phyloP scores from a whole-genome alignment of 2,329 filamentous ascomycete species.

The Colletotrichum musicola region DNA sequence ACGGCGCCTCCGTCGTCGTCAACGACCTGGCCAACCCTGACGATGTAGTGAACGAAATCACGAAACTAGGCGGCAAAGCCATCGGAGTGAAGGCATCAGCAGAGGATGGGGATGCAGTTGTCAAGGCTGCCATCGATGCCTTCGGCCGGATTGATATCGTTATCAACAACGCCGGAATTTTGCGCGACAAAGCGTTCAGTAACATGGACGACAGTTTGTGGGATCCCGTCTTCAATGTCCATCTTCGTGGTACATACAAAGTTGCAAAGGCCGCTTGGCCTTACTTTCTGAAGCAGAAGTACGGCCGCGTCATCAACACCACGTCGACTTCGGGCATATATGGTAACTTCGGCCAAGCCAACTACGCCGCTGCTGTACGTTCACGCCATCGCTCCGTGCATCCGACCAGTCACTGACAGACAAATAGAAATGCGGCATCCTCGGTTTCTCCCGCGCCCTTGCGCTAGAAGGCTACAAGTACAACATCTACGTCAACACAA shows the following conservation, averaged over 20 bases:
- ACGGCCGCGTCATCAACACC: constrained; percentile 96
- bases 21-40: constrained; percentile 97
- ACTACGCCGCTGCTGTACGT: constrained; percentile 90
- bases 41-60: constrained; percentile 90
- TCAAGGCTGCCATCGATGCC: constrained; percentile 93
- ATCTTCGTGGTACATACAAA: constrained; percentile 95
- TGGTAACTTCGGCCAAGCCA: constrained; percentile 98
- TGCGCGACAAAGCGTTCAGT: constrained; percentile 96
- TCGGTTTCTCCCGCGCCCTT: constrained; percentile 93
- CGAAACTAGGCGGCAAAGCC: constrained; percentile 88
- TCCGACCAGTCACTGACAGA: constrained; percentile 38
- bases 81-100: constrained; percentile 94
- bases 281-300: constrained; percentile 98
- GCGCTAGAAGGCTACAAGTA: constrained; percentile 95
- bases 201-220: constrained; percentile 98
- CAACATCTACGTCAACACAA: constrained; percentile 98
- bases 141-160: constrained; percentile 95
- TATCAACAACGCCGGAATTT: constrained; percentile 98
- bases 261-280: constrained; percentile 98
- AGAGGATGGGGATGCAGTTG: constrained; percentile 89
- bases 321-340: constrained; percentile 98
- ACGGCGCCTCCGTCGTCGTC: constrained; percentile 87
- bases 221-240: constrained; percentile 92
- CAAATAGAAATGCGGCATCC: constrained; percentile 86
- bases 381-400: neutral